Percentiles rank a stretch among this genome's conserved stretches.
Conservation (phyloP, 129 eudicot genomes). For the Erigeron canadensis region DNA sequence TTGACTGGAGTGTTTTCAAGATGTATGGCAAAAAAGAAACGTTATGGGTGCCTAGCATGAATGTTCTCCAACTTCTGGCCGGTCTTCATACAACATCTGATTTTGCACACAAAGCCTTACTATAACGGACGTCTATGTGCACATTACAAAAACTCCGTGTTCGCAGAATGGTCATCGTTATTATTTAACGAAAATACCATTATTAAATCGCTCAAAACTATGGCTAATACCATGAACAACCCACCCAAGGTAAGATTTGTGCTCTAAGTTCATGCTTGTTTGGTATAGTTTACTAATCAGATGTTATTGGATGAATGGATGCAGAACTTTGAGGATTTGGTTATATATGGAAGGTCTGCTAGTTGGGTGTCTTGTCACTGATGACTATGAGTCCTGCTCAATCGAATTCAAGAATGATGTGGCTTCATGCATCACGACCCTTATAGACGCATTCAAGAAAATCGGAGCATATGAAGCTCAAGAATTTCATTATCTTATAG, state of each 20-base stretch:
- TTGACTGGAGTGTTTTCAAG: background rate
- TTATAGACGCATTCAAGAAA: background rate
- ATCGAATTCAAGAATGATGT: background rate
- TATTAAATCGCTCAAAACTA: conserved; percentile 42
- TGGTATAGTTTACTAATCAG: background rate
- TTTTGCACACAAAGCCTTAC: background rate
- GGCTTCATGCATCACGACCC: background rate
- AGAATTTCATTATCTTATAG: background rate
- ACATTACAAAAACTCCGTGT: background rate
- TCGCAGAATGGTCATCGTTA: conserved; percentile 29
- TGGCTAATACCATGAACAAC: conserved; percentile 40
- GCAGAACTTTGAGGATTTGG: background rate
- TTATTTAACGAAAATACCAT: conserved; percentile 41
- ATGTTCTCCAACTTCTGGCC: background rate
- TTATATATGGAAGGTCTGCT: background rate
- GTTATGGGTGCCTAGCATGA: background rate
- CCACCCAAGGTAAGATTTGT: conserved; percentile 58
- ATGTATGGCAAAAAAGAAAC: background rate
- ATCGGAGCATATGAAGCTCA: background rate
- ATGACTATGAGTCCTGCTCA: background rate
- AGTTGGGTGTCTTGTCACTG: background rate
- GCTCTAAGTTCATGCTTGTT: no score
- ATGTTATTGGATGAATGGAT: background rate
- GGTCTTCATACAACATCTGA: background rate
- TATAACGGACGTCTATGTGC: background rate